Conservation (phyloP, 345 rosid genomes). For the Leavenworthia alabamica region DNA sequence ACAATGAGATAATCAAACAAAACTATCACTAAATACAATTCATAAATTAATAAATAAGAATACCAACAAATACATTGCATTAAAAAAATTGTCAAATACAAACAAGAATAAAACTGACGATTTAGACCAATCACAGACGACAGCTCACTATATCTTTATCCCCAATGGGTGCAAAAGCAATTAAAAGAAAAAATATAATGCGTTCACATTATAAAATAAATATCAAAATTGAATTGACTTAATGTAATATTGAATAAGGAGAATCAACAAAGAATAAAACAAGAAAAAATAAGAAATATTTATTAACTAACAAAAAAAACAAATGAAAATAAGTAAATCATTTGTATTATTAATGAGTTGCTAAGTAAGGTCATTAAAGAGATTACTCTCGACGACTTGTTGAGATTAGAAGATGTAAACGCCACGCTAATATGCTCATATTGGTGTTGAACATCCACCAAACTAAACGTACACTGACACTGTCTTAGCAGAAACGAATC, state of each 20-base stretch:
- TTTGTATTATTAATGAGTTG: not conserved
- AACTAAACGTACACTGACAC: not conserved
- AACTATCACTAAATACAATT: not conserved
- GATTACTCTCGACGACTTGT: not conserved
- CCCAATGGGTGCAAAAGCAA: not conserved
- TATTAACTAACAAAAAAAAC: not conserved
- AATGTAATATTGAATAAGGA: not conserved
- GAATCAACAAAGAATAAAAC: not conserved
- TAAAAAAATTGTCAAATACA: not conserved
- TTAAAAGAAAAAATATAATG: not conserved
- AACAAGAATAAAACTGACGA: not conserved
- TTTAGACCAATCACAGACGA: conserved; percentile 18
- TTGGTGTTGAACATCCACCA: conserved; percentile 3
- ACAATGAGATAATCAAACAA: not conserved
- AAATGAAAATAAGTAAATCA: not conserved
- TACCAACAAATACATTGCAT: not conserved
- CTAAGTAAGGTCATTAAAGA: not conserved
- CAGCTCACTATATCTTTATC: not conserved
- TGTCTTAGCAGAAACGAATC: conserved; percentile 2
- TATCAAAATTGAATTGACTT: not conserved
- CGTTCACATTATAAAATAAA: not conserved
- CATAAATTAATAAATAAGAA: not conserved
- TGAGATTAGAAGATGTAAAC: not conserved
- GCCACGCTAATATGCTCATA: too few relatives aligned
- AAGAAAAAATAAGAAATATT: not conserved